These are phyloP conservation scores for Solanum lycopersicoides DNA, from an alignment of 257 asterid genomes.

Conservation along the genomic window DNA sequence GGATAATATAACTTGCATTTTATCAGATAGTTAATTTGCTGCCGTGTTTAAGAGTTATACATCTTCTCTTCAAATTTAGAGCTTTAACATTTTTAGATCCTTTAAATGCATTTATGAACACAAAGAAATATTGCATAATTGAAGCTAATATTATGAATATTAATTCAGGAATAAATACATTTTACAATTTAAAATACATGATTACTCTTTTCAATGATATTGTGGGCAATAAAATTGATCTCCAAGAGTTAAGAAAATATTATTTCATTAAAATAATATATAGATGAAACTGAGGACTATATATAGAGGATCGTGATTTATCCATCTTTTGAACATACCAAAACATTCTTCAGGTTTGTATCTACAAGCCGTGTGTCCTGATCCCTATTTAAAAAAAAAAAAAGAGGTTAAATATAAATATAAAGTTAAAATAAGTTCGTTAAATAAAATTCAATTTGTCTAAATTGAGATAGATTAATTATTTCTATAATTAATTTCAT, in stretches of 20 bases:
- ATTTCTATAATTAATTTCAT: neutral
- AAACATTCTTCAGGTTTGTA: neutral
- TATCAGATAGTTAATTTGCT: no score
- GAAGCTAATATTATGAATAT: no score
- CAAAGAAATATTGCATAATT: no score
- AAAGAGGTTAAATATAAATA: neutral
- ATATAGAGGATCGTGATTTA: neutral
- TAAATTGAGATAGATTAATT: neutral
- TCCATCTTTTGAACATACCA: neutral
- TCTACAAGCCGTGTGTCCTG: neutral
- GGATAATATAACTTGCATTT: no score
- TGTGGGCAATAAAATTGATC: no score
- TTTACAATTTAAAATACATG: neutral
- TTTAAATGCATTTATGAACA: no score
- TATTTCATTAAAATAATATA: no score
- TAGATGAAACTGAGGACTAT: neutral
- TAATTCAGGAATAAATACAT: neutral
- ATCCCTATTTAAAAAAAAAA: no score
- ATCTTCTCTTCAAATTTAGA: no score
- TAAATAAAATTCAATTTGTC: no score
- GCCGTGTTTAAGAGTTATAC: neutral
- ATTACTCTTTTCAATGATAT: neutral
- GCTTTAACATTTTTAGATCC: no score
- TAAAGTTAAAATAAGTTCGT: neutral
- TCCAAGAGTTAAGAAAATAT: neutral